These are phyloP conservation scores for Dendrostoma leiphaemia DNA, from an alignment of 2,329 filamentous ascomycete genomes.

Conservation along the genomic window DNA sequence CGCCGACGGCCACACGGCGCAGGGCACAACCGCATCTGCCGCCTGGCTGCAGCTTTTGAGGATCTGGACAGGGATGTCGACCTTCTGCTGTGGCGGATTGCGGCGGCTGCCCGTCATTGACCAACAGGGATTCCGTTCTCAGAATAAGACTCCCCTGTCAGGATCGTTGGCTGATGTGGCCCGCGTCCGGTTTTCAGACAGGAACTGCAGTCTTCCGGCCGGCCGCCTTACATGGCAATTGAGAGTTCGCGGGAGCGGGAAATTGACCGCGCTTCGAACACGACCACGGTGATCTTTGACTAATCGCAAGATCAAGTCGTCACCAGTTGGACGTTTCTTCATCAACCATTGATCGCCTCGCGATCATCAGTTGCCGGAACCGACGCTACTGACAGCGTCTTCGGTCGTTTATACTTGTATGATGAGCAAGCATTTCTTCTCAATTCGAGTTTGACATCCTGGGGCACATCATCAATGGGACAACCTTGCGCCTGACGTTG, in stretches of 20 bases:
- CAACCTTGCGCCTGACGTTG: slow-evolving; percentile 7
- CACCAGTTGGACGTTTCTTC: background rate
- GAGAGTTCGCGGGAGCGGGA: no score
- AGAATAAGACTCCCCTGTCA: slow-evolving; percentile 4
- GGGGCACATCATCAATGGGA: background rate
- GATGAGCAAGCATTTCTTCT: background rate
- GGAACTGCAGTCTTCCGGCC: slow-evolving; percentile 1
- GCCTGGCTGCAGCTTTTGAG: slow-evolving; percentile 7
- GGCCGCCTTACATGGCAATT: no score
- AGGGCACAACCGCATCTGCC: slow-evolving; percentile 2
- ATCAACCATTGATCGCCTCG: background rate
- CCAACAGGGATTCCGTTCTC: no score
- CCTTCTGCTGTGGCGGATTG: slow-evolving; percentile 2
- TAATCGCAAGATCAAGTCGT: background rate
- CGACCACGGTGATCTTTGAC: background rate
- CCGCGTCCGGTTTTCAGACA: slow-evolving; percentile 7
- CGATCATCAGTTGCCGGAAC: background rate
- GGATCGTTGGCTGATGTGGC: background rate
- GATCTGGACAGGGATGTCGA: background rate
- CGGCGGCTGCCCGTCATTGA: slow-evolving; percentile 9
- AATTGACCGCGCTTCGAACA: background rate
- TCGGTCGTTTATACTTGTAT: background rate
- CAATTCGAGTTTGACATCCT: background rate
- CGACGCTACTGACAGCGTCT: background rate
- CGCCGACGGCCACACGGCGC: background rate